A percentile compares a stretch with the other conserved stretches of the same genome.
Conservation (phyloP, 2,329 filamentous ascomycete genomes). For the Epichloe sibirici region DNA sequence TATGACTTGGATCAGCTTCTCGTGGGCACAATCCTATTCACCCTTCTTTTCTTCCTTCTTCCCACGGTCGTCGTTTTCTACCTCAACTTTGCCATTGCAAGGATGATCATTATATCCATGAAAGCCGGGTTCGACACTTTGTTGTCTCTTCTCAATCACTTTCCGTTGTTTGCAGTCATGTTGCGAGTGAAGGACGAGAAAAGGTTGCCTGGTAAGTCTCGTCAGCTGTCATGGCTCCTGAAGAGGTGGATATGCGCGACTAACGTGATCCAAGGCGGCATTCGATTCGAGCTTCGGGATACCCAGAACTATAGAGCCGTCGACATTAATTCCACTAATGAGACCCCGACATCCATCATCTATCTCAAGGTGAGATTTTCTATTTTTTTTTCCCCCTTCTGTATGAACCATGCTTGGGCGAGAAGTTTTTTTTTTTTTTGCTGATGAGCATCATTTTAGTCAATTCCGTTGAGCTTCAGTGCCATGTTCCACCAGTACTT, state of each 20-base stretch:
- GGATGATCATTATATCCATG: conserved; percentile 88
- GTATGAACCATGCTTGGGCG: too few relatives aligned
- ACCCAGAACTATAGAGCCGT: conserved; percentile 39
- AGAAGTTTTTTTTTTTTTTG: not conserved
- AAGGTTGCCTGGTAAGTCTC: conserved; percentile 63
- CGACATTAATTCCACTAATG: conserved; percentile 27
- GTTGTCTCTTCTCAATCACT: conserved; percentile 91
- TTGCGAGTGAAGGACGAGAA: conserved; percentile 84
- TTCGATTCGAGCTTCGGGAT: conserved; percentile 82
- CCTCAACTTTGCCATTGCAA: conserved; percentile 83
- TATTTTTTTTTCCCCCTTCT: not conserved
- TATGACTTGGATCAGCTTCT: conserved; percentile 96
- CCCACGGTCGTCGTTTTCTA: conserved; percentile 96
- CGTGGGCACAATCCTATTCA: conserved; percentile 92
- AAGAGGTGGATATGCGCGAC: not conserved
- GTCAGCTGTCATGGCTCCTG: not conserved
- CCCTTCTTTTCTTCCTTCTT: conserved; percentile 83
- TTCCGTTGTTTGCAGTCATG: conserved; percentile 95
- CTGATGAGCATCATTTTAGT: conserved; percentile 36
- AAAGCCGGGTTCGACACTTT: conserved; percentile 87
- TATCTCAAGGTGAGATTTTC: conserved; percentile 56
- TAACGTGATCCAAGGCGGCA: conserved; percentile 35
- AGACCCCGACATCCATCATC: conserved; percentile 66
- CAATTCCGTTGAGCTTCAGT: conserved; percentile 77
- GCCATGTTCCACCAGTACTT: conserved; percentile 98